A percentile compares a stretch with the other conserved stretches of the same genome.
Evolutionary conservation across 768 basidiomycete species (phyloP).

Genomic region (Leccinellum luteum): DNA sequence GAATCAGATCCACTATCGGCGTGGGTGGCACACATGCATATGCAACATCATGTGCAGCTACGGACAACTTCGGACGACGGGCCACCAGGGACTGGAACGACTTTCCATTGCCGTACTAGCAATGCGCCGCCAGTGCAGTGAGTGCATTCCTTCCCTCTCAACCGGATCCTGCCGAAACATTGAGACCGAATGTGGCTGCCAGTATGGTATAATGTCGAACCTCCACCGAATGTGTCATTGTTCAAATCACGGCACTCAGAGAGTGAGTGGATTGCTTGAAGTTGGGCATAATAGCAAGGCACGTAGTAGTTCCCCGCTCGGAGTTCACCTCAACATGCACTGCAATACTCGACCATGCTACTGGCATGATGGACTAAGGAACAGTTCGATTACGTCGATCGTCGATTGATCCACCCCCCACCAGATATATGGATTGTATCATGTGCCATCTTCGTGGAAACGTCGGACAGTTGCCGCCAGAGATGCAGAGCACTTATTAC

Average conservation of each 20-base stretch:
- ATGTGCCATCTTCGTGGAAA: no score
- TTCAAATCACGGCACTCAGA: not conserved
- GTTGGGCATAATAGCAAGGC: slow-evolving; percentile 7
- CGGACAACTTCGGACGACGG: not conserved
- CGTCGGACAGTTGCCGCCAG: no score
- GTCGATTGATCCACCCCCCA: no score
- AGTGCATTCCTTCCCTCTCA: not conserved
- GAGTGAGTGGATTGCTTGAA: not conserved
- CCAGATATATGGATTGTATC: no score
- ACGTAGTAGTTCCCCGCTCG: not conserved
- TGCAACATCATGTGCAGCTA: not conserved
- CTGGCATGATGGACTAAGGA: slow-evolving; percentile 6
- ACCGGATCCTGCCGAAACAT: not conserved
- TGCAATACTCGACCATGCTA: slow-evolving; percentile 1
- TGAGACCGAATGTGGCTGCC: not conserved
- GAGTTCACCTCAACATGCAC: not conserved
- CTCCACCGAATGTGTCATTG: not conserved
- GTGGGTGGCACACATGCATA: not conserved
- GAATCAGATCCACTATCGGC: not conserved
- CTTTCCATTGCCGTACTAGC: not conserved
- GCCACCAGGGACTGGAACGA: not conserved
- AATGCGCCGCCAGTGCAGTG: not conserved
- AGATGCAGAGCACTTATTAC: no score
- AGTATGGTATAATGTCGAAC: not conserved
- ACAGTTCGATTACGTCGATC: not conserved